Base-by-base conservation (phyloP, 2,329 filamentous ascomycete genomes). In the Diaporthe capsici region DNA sequence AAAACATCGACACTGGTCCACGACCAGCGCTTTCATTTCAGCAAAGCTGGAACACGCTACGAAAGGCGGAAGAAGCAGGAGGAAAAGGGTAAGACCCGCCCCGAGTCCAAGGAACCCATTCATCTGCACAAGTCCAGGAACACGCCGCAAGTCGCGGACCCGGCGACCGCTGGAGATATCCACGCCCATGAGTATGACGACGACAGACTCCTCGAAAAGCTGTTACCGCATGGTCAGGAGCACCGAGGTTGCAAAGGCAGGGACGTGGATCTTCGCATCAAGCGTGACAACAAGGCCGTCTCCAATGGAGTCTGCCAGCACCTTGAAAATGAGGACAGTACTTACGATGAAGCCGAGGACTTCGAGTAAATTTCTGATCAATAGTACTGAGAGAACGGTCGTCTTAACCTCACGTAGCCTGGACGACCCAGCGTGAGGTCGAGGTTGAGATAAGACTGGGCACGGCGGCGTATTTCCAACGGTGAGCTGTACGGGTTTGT, bases 221-320 rank as follows among this genome's bases (percentile, higher is more conserved):
- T 42, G 34, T n/a, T 61, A 2, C 57, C 57, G 9, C 34, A 17
- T 17, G 57, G 57, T 12, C 57, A 61, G 34, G 57, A 61, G 37
- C 57, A n/a, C 57, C 37, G 57, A 10, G 37, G 34, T 37, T 61
- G 57, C 22, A 42, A 61, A 42, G 15, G 2, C 34, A 61, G 57
- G 34, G 57, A 61, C 34, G 22, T 61, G 20, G 57, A 61, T 17
- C 34, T 61, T 39, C 37, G 57, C 12, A 61, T 61, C 34, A 61
- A 61, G 57, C 57, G 57, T 42, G 34, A 42, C 37, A 42, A 61
- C 57, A 61, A 61, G n/a, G 34, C 57, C n/a, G n/a, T 61, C 12
- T 42, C n/a, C 57, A 61, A 8, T 42, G 57, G 57, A 17, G 20
- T 17, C 22, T 42, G 4, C 37, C 57, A 42, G 31, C 12, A 7